Base-by-base conservation (phyloP, 2,329 filamentous ascomycete genomes). In the Exophiala dermatitidis region DNA sequence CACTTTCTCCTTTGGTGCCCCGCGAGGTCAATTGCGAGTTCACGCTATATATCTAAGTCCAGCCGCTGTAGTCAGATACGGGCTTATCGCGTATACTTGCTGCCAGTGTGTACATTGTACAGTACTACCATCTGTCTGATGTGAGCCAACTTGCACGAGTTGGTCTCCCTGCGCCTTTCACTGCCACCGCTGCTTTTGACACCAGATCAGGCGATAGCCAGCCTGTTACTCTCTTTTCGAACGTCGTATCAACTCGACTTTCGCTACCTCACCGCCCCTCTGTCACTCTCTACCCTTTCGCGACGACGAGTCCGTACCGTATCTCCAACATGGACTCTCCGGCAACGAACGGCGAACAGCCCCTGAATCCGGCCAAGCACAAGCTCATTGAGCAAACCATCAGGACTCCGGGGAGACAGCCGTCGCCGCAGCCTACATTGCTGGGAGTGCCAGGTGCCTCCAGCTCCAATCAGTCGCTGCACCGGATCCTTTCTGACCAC, bases 341-440 rank as follows among this genome's bases (percentile, higher is more conserved):
- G 32, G 36, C 46, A 9, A 34, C 40, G 7, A 59, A 59, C 48
- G 56, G 55, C 45, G 58, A 60, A 31, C 51, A 54, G 53, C 50
- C 51, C 32, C 44, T 54, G 29, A 56, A 52, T 37, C 49, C 57
- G 29, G 52, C 69, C 66, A 51, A 74, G 60, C 80, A 83, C 68
- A 83, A 82, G 68, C 72, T 79, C 57, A 72, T 83, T 46, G 77
- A 82, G 49, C 72, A 75, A 61, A 75, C 77, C 53, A 70, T 76
- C 48, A 70, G 75, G 37, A 72, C 74, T 5, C 76, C 75, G 34
- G 71, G 74, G 65, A 82, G 88, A 52, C 80, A 85, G 58, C 88
- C 90, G 28, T 95, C 90, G 51, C 89, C 90, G 28, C 88, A 94
- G 68, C 89, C 90, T 29, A 90, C 88, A 53, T 88, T 95, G 70